phyloP scores from a whole-genome alignment of 2,329 filamentous ascomycete genomes.

The Xylaria sp. region DNA sequence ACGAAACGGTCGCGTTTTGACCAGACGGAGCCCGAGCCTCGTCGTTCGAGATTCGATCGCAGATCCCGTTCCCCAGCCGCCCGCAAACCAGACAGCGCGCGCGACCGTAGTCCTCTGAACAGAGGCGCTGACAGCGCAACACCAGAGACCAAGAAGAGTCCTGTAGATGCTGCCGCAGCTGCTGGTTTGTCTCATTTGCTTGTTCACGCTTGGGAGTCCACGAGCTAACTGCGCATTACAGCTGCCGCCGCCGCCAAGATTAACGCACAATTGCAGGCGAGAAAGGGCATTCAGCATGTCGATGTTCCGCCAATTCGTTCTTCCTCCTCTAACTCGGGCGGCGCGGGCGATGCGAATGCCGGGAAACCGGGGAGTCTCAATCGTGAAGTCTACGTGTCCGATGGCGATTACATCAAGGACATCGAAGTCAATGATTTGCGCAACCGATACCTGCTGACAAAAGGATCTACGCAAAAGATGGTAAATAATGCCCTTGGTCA shows the following conservation, averaged over 20 bases:
- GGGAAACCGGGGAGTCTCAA: constrained; percentile 70
- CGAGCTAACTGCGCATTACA: constrained; percentile 52
- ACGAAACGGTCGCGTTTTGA: constrained; percentile 94
- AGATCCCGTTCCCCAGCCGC: constrained; percentile 85
- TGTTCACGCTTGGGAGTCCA: constrained; percentile 3
- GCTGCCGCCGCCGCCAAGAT: constrained; percentile 91
- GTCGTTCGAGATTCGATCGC: constrained; percentile 86
- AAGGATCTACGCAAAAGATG: constrained; percentile 98
- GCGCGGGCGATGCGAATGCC: constrained; percentile 50
- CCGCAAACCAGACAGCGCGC: constrained; percentile 73
- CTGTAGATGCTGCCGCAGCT: constrained; percentile 77
- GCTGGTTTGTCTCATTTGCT: constrained; percentile 68
- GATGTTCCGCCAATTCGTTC: constrained; percentile 85
- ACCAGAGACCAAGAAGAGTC: constrained; percentile 59
- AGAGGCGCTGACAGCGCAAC: constrained; percentile 55
- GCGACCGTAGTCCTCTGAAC: constrained; percentile 82
- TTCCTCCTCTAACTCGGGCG: constrained; percentile 60
- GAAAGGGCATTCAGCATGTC: constrained; percentile 89
- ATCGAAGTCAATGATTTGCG: constrained; percentile 98
- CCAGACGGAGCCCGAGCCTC: constrained; percentile 85
- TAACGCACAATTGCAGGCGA: constrained; percentile 84
- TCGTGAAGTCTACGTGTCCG: constrained; percentile 90
- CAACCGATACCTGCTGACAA: constrained; percentile 96
- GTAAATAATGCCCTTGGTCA: constrained; percentile 85
- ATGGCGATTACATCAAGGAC: constrained; percentile 98